Evolutionary conservation across 768 basidiomycete species (phyloP).

Genomic region (Dictyophora rubrovolvata): DNA sequence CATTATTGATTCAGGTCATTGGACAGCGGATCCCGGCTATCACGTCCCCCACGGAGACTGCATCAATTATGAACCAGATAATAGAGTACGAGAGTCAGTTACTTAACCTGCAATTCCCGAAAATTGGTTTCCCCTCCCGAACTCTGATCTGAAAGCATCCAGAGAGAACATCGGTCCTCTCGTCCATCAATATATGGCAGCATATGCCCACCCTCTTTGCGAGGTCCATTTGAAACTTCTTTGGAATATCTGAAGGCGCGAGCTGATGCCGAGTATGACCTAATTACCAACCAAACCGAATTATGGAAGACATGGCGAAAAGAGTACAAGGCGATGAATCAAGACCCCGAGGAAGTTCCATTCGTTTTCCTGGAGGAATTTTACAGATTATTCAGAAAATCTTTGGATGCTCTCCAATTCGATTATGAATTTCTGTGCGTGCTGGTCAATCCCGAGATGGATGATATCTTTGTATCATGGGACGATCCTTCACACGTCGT

Average conservation of each 20-base stretch:
- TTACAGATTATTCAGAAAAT: neutral
- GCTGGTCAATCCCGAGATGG: neutral
- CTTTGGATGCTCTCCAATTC: neutral
- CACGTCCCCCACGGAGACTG: neutral
- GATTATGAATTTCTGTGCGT: neutral
- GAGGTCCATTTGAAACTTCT: neutral
- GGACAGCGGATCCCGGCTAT: neutral
- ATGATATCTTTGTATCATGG: neutral
- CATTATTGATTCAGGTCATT: neutral
- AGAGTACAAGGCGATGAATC: neutral
- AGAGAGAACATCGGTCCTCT: neutral
- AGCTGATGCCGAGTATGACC: neutral
- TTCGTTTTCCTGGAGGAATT: neutral
- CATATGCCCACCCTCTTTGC: neutral
- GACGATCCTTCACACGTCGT: neutral
- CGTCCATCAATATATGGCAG: neutral
- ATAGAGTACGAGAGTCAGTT: neutral
- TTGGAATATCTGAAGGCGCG: neutral
- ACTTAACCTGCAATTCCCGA: neutral
- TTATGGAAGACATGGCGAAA: neutral
- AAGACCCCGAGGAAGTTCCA: neutral
- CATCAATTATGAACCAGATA: neutral
- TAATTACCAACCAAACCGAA: neutral
- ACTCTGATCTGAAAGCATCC: too few relatives aligned
- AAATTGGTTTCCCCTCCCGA: neutral